These are phyloP conservation scores for Pyrus betulifolia DNA, from an alignment of 306 rosid species.

Conservation along the genomic window DNA sequence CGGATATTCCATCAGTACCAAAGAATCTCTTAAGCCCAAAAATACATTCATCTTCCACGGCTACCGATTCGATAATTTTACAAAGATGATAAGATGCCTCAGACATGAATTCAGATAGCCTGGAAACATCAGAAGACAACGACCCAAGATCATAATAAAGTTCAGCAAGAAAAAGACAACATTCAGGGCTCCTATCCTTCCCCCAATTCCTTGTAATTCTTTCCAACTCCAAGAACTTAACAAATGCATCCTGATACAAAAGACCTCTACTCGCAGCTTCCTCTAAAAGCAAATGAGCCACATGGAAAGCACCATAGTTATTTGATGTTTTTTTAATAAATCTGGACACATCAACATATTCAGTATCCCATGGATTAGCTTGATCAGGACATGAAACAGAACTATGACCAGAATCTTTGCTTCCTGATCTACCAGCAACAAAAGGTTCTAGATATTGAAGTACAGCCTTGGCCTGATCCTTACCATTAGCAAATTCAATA, in stretches of 20 bases:
- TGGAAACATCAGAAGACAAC: conserved; percentile 51
- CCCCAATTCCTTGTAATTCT: conserved; percentile 88
- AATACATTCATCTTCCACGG: conserved; percentile 40
- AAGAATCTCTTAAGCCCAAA: conserved; percentile 27
- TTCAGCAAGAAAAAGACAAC: conserved; percentile 82
- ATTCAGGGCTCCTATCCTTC: conserved; percentile 74
- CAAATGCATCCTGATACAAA: conserved; percentile 51
- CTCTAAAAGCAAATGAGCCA: conserved; percentile 79
- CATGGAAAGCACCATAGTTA: conserved; percentile 79
- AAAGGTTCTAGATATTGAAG: conserved; percentile 70
- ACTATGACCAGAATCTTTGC: conserved; percentile 27
- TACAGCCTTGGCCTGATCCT: conserved; percentile 70
- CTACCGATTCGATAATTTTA: conserved; percentile 82
- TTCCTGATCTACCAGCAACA: conserved; percentile 43
- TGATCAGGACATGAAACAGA: conserved; percentile 24
- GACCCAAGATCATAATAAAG: conserved; percentile 73
- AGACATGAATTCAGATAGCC: conserved; percentile 54
- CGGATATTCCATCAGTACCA: conserved; percentile 30
- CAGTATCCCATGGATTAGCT: conserved; percentile 43
- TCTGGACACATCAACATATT: conserved; percentile 45
- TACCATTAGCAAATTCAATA: conserved; percentile 58
- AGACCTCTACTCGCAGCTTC: conserved; percentile 55
- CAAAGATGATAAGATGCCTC: conserved; percentile 88
- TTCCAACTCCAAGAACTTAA: conserved; percentile 85
- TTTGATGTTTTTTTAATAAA: conserved; percentile 59